Evolutionary conservation across 2,329 filamentous ascomycete genomes (phyloP).

Genomic region (Claviceps arundinis): DNA sequence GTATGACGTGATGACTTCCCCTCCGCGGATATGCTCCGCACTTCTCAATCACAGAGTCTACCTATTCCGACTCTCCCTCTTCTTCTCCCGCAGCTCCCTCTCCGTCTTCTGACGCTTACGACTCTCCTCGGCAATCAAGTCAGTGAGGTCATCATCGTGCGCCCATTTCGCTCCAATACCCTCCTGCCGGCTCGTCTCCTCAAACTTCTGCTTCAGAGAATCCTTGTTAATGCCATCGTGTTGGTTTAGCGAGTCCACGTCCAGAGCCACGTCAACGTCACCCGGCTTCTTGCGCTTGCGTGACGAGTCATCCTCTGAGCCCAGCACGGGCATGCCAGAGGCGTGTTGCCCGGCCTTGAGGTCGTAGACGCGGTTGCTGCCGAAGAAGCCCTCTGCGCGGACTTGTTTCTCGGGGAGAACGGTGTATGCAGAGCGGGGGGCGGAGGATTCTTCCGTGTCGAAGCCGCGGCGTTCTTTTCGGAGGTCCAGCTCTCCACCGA

Average conservation of each 20-base stretch:
- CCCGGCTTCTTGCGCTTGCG: slow-evolving; percentile 91
- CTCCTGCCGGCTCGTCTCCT: slow-evolving; percentile 54
- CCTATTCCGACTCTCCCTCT: slow-evolving; percentile 40
- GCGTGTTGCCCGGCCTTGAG: slow-evolving; percentile 40
- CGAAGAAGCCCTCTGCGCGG: slow-evolving; percentile 84
- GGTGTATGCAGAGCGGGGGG: slow-evolving; percentile 71
- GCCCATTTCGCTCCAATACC: slow-evolving; percentile 56
- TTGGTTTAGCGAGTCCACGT: slow-evolving; percentile 64
- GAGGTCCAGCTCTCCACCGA: slow-evolving; percentile 79
- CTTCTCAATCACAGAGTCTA: slow-evolving; percentile 8
- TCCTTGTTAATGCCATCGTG: slow-evolving; percentile 75
- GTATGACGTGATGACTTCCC: too few relatives aligned
- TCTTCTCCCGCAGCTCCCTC: slow-evolving; percentile 60
- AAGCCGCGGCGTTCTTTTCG: slow-evolving; percentile 71
- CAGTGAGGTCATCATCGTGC: slow-evolving; percentile 75
- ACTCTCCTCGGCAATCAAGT: slow-evolving; percentile 92
- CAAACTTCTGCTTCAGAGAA: slow-evolving; percentile 67
- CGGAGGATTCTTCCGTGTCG: slow-evolving; percentile 70
- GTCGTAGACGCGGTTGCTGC: slow-evolving; percentile 87
- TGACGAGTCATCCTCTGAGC: slow-evolving; percentile 64
- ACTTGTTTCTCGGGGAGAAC: slow-evolving; percentile 82
- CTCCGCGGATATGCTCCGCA: too few relatives aligned
- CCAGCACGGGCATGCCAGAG: slow-evolving; percentile 56
- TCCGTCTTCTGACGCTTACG: slow-evolving; percentile 83
- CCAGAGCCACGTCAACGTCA: slow-evolving; percentile 85